These are phyloP conservation scores for Chernovozyma aurita DNA, from an alignment of 1,139 yeast species.

Conservation along the genomic window DNA sequence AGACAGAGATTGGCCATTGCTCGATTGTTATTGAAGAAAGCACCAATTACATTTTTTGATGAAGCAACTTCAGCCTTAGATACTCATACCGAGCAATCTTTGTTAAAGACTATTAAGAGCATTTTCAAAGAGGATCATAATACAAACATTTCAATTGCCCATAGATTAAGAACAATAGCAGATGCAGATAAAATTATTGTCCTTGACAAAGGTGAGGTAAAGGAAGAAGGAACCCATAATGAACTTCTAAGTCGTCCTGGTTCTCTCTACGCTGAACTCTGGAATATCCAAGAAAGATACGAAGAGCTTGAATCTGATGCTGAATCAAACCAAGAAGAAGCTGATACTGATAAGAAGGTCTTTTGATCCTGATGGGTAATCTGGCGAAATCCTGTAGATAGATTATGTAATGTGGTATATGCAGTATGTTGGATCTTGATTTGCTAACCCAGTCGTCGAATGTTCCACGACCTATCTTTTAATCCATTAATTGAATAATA, in stretches of 20 bases:
- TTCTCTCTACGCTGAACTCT: conserved; percentile 70
- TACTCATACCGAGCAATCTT: conserved; percentile 89
- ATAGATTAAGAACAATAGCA: conserved; percentile 86
- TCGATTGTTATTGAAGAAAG: conserved; percentile 71
- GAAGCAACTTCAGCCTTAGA: conserved; percentile 97
- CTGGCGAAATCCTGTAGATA: not conserved
- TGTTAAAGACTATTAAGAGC: conserved; percentile 65
- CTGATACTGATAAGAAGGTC: conserved; percentile 8
- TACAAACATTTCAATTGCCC: conserved; percentile 91
- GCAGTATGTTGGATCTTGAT: too few relatives aligned
- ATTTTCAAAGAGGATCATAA: conserved; percentile 48
- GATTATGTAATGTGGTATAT: too few relatives aligned
- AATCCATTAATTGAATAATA: too few relatives aligned
- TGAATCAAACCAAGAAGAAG: conserved; percentile 10
- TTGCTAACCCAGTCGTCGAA: too few relatives aligned
- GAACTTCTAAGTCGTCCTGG: conserved; percentile 48
- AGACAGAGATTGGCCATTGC: conserved; percentile 95
- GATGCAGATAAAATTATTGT: conserved; percentile 94
- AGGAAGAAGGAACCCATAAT: conserved; percentile 82
- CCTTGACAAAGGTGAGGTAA: conserved; percentile 69
- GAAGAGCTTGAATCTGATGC: conserved; percentile 13
- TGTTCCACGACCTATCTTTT: too few relatives aligned
- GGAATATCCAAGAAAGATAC: conserved; percentile 86
- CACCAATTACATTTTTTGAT: conserved; percentile 91
- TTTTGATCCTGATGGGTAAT: too few relatives aligned